Conservation (phyloP, 2,329 filamentous ascomycete genomes). For the Ophiosphaerella korrae region DNA sequence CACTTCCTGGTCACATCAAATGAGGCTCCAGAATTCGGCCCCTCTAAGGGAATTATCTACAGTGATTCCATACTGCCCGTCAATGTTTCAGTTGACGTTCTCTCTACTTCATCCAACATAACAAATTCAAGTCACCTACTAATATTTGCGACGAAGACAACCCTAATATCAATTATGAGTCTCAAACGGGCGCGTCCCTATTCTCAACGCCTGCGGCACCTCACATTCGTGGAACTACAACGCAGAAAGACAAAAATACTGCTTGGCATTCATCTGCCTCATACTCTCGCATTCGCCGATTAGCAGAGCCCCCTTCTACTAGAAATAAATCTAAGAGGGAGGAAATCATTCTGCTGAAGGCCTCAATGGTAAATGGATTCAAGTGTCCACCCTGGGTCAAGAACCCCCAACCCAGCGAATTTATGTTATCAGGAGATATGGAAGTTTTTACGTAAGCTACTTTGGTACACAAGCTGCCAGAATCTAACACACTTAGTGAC, state of each 20-base stretch:
- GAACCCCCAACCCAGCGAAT: conserved; percentile 66
- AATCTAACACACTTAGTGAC: conserved; percentile 58
- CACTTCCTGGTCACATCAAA: background rate
- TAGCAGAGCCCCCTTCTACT: conserved; percentile 58
- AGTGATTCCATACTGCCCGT: conserved; percentile 7
- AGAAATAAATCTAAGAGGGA: conserved; percentile 71
- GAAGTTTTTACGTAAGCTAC: conserved; percentile 63
- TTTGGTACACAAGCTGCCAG: conserved; percentile 12
- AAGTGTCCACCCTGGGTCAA: conserved; percentile 82
- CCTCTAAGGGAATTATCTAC: background rate
- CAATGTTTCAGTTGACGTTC: conserved; percentile 8
- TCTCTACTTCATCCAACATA: background rate
- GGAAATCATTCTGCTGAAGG: conserved; percentile 75
- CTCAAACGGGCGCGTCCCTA: background rate
- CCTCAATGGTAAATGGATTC: conserved; percentile 80
- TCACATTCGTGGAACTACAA: background rate
- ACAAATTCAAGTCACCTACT: conserved; percentile 12
- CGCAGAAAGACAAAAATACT: background rate
- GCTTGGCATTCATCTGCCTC: conserved; percentile 12
- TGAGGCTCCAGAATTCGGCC: background rate
- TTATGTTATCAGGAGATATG: conserved; percentile 59
- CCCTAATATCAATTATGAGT: background rate
- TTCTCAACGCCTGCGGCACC: too few relatives aligned
- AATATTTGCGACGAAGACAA: conserved; percentile 17
- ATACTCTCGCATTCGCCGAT: conserved; percentile 36